Percentiles rank a stretch among this genome's conserved stretches.
These are phyloP conservation scores for Yamadazyma songkhlaensis DNA, from an alignment of 1,139 yeast genomes.

Conservation along the genomic window DNA sequence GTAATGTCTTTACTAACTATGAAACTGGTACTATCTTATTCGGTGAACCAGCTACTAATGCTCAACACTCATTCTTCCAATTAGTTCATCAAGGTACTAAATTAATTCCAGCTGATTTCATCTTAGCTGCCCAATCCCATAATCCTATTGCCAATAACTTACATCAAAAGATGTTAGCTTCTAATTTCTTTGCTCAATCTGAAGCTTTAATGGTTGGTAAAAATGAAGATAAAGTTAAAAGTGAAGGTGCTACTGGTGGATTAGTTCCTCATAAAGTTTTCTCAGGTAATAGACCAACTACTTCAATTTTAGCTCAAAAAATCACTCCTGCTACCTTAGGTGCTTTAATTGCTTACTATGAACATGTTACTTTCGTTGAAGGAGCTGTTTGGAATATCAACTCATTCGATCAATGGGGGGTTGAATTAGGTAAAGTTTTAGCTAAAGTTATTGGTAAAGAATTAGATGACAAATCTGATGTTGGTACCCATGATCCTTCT, in stretches of 20 bases:
- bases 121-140: conserved; percentile 95
- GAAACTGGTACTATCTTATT: conserved; percentile 94
- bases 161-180: conserved; percentile 97
- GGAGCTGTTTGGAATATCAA: conserved; percentile 99
- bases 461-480: conserved; percentile 59
- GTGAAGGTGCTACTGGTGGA: conserved; percentile 85
- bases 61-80: conserved; percentile 99
- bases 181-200: conserved; percentile 97
- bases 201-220: conserved; percentile 98
- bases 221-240: conserved; percentile 75
- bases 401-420: conserved; percentile 99
- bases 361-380: conserved; percentile 93
- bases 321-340: conserved; percentile 96
- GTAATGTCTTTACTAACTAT: conserved; percentile 85
- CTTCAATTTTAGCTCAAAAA: conserved; percentile 91
- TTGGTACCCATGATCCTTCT: conserved; percentile 78
- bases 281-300: conserved; percentile 98
- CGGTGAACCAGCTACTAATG: conserved; percentile 98
- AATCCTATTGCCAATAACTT: conserved; percentile 93
- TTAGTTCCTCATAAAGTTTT: conserved; percentile 94
- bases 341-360: conserved; percentile 95
- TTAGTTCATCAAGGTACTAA: conserved; percentile 98
- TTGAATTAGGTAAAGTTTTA: conserved; percentile 95
- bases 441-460: conserved; percentile 95
- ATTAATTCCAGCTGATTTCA: conserved; percentile 94